Base-by-base conservation (phyloP, 345 rosid species). In the Triadica sebifera region DNA sequence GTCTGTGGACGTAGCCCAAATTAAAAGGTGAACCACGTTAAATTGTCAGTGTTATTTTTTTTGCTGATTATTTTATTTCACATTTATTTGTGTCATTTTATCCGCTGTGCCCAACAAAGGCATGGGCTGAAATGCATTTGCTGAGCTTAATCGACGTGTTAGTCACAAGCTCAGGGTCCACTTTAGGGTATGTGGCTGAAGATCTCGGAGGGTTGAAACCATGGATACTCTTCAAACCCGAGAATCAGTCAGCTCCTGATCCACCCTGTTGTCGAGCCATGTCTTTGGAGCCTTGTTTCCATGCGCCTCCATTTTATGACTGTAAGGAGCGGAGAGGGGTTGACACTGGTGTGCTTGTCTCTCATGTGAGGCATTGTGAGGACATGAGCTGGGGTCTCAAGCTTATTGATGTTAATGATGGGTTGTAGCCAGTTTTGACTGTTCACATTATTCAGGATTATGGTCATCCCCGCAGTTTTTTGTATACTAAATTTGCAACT, bases 401-500 rank as follows among this genome's bases (percentile, higher is more conserved):
- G 43, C 65, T 34, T 34, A 43, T 61, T 34, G 43, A 58, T 66
- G 70, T 34, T 60, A 37, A 69, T 10, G 49, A 49, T 62, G 50
- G 61, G 52, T 71, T 34, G 3, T 70, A 61, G 57, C 50, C 12
- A 19, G 20, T 6, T 25, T 12, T 56, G 56, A 12, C 17, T 37
- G 71, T 39, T 65, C 64, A 17, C 6, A 61, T 38, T 24, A 65
- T 59, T 51, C 13, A 43, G 15, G 12, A 25, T 61, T 49, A 57
- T 39, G 9, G 45, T 67, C 49, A 11, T 17, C 47, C 65, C 5
- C 8, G 55, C 67, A 52, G 19, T 19, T 3, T 56, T 46, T 41
- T 74, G 75, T 74, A 81, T 69, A n/a, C 25, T 61, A 58, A 62
- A 60, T 12, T 47, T 4, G 66, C 39, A 5, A n/a, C n/a, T n/a